phyloP scores from a whole-genome alignment of 2,329 filamentous ascomycete species.

The Dactylellina leptospora region DNA sequence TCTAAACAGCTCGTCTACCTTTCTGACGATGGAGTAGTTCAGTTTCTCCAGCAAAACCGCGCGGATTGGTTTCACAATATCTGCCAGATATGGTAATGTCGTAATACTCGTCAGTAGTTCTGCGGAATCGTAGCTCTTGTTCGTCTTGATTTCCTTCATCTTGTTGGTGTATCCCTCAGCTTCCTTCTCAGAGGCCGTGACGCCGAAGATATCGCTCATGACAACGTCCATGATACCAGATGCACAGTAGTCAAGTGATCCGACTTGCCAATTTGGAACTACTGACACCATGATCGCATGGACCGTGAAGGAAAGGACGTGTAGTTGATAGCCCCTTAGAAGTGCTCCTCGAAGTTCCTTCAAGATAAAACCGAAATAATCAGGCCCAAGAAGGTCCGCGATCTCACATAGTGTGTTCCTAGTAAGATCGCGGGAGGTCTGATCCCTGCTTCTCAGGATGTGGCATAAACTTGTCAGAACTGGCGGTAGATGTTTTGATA shows the following conservation, averaged over 20 bases:
- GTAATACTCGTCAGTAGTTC: conserved; percentile 86
- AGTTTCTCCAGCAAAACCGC: conserved; percentile 83
- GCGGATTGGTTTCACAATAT: conserved; percentile 80
- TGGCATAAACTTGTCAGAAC: conserved; percentile 92
- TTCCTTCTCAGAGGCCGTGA: conserved; percentile 92
- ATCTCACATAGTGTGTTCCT: conserved; percentile 88
- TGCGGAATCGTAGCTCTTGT: conserved; percentile 98
- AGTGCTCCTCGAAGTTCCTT: conserved; percentile 87
- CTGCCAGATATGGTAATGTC: conserved; percentile 76
- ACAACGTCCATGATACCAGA: conserved; percentile 80
- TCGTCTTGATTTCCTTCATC: conserved; percentile 98
- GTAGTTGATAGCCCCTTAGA: conserved; percentile 86
- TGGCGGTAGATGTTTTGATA: conserved; percentile 78
- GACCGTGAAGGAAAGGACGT: conserved; percentile 93
- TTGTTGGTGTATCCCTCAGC: conserved; percentile 93
- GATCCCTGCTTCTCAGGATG: conserved; percentile 86
- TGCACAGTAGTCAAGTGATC: conserved; percentile 89
- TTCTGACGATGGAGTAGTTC: conserved; percentile 80
- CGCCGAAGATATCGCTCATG: conserved; percentile 97
- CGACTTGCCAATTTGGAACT: conserved; percentile 76
- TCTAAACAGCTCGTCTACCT: conserved; percentile 87
- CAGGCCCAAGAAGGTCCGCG: conserved; percentile 78
- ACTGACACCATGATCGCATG: conserved; percentile 85
- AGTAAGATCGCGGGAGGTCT: conserved; percentile 89
- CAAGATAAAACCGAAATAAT: conserved; percentile 89